phyloP scores from a whole-genome alignment of 2,329 filamentous ascomycete genomes.

The Leptographium flavum region DNA sequence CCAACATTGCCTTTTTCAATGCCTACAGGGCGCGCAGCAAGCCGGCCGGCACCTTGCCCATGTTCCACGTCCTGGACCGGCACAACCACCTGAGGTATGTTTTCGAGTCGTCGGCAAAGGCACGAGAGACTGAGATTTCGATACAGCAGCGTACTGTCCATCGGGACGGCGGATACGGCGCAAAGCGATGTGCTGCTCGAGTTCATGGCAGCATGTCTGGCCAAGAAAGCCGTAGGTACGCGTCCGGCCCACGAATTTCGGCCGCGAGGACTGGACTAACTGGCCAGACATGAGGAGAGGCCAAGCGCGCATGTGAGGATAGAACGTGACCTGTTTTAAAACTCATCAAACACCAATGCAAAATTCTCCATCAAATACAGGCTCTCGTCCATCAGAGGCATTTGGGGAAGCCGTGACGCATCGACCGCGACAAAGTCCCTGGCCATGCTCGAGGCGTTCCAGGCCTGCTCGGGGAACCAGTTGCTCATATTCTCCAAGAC shows the following conservation, averaged over 20 bases:
- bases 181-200: neutral
- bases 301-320: neutral
- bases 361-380: neutral
- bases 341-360: neutral
- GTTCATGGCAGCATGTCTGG: neutral
- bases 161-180: neutral
- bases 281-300: too few relatives aligned
- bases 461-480: too few relatives aligned
- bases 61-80: neutral
- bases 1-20: neutral
- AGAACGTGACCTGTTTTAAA: neutral
- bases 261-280: too few relatives aligned
- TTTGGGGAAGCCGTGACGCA: neutral
- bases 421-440: too few relatives aligned
- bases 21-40: neutral
- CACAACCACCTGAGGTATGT: constrained; percentile 1
- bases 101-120: neutral
- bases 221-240: neutral
- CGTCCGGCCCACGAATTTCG: too few relatives aligned
- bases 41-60: neutral
- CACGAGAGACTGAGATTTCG: neutral
- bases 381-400: neutral
- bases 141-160: neutral
- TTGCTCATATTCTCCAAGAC: neutral
- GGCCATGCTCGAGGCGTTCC: too few relatives aligned